Evolutionary conservation across 2,329 filamentous ascomycete species (phyloP).

Genomic region (Calcarisporium arbuscula): DNA sequence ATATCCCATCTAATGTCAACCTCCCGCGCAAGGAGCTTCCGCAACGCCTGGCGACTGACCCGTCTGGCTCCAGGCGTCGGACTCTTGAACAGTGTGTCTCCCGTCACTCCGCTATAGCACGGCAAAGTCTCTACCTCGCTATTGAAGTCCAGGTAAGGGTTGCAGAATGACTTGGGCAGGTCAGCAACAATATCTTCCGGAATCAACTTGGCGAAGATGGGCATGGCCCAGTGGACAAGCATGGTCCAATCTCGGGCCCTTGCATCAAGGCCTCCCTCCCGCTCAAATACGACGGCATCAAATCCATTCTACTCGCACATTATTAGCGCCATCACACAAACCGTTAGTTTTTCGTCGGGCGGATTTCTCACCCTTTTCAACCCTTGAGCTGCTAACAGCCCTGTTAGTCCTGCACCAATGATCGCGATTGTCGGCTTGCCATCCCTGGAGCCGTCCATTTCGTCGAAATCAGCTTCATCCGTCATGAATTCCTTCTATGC

Average conservation of each 20-base stretch:
- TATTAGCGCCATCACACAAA: no score
- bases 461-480: no score
- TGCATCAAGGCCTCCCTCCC: conserved; percentile 20
- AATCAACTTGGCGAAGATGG: conserved; percentile 25
- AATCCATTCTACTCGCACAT: conserved; percentile 22
- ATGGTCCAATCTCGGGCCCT: conserved; percentile 33
- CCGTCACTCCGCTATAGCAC: conserved; percentile 27
- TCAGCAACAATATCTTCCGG: conserved; percentile 22
- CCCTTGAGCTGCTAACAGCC: conserved; percentile 29
- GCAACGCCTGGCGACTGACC: conserved; percentile 26
- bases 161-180: conserved; percentile 25
- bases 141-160: conserved; percentile 25
- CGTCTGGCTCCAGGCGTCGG: conserved; percentile 25
- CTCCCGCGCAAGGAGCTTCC: conserved; percentile 22
- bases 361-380: conserved; percentile 26
- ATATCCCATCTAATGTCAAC: conserved; percentile 27
- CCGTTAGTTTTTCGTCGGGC: no score
- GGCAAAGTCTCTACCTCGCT: conserved; percentile 23
- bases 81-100: conserved; percentile 27
- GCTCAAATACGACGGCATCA: conserved; percentile 24
- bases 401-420: conserved; percentile 31
- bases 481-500: no score
- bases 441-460: no score
- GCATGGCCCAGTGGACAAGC: conserved; percentile 32
- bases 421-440: conserved; percentile 25